Base-by-base conservation (phyloP, 306 rosid species). In the Glycyrrhiza uralensis region DNA sequence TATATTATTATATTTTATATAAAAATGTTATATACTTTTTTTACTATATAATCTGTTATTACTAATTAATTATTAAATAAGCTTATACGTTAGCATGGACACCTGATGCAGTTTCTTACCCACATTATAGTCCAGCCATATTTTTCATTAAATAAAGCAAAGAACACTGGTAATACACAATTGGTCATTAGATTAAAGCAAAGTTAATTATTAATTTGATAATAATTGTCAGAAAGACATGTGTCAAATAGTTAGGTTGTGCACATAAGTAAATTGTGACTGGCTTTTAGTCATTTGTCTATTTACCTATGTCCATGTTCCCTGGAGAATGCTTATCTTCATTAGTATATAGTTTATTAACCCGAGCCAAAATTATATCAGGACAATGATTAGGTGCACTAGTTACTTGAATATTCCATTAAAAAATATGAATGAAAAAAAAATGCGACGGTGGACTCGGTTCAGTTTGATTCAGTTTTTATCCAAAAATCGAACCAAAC, bases 251-350 rank as follows among this genome's bases (percentile, higher is more conserved):
- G 4, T 24, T 41, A 71, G 42, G 56, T 32, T 4, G 44, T 63
- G 35, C 90, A 86, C 85, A n/a, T n/a, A 79, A 72, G 75, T 75
- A 51, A 36, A 62, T 7, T 55, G 28, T 74, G 63, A 84, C 87
- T 87, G 88, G 87, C 38, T 18, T 54, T 22, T 13, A 18, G 51
- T 12, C 3, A 36, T 30, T 80, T 84, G 85, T 84, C 83, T 84
- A 82, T 78, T 77, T 76, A 28, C 49, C 59, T 36, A 62, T 62
- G 4, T 78, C 70, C 86, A 69, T 49, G 36, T 33, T 24, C 41
- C 18, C 1, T 50, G 1, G 32, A 11, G 65, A 64, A 19, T 67
- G 62, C 63, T 84, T 73, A 87, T 79, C 86, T 69, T 64, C 71
- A 26, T 14, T 2, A 29, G 18, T 33, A 3, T 14, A 11, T 58